Conservation (phyloP, 192 early-diverging fungal genomes). For the Umbelopsis sp. region DNA sequence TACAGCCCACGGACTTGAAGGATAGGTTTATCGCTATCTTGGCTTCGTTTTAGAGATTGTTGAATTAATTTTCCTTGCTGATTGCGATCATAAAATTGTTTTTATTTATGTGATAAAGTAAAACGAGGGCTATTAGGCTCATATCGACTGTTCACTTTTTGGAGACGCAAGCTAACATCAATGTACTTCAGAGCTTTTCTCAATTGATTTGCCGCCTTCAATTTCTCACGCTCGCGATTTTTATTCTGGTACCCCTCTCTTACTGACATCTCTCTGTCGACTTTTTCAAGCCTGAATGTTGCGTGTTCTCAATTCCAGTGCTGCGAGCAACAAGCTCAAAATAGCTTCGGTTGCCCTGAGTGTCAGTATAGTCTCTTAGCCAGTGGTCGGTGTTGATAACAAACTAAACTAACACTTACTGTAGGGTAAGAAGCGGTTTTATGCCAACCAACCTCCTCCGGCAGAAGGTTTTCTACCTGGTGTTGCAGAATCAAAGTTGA, state of each 20-base stretch:
- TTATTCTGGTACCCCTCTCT: background rate
- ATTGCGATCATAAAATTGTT: too few relatives aligned
- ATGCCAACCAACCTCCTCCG: constrained; percentile 54
- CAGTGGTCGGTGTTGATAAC: background rate
- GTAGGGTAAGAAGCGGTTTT: background rate
- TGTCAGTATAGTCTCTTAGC: background rate
- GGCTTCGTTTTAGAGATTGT: too few relatives aligned
- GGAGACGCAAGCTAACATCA: too few relatives aligned
- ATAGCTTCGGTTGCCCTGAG: background rate
- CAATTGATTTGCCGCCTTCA: constrained; percentile 4
- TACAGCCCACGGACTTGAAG: background rate
- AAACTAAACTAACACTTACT: background rate
- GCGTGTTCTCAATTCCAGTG: constrained; percentile 4
- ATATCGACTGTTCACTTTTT: too few relatives aligned
- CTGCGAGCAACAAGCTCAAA: background rate
- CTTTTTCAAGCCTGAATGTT: background rate
- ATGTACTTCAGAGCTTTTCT: too few relatives aligned
- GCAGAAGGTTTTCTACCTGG: constrained; percentile 85
- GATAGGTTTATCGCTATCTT: background rate
- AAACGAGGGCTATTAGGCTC: too few relatives aligned
- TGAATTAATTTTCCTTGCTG: too few relatives aligned
- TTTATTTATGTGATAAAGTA: too few relatives aligned
- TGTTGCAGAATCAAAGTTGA: constrained; percentile 77
- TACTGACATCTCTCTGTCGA: background rate
- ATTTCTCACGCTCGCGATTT: constrained; percentile 17